phyloP scores from a whole-genome alignment of 192 early-diverging fungal species.

The Linnemannia exigua region DNA sequence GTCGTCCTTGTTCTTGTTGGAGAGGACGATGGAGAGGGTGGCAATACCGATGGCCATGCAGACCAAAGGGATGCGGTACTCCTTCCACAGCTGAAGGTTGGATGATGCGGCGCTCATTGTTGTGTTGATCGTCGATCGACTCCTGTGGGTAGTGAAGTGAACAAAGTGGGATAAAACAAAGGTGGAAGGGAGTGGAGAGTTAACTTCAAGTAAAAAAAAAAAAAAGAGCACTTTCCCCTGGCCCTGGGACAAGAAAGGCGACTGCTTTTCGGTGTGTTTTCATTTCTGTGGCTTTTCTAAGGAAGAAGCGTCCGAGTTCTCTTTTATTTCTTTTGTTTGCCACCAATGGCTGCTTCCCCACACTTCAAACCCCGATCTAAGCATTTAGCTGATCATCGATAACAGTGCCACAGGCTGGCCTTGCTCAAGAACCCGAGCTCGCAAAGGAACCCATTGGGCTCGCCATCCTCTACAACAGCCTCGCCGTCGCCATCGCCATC shows the following conservation, averaged over 20 bases:
- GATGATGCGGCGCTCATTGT: slow-evolving; percentile 43
- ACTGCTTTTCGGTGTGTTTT: slow-evolving; percentile 1
- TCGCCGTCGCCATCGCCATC: background rate
- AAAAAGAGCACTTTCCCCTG: background rate
- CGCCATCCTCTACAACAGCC: slow-evolving; percentile 7
- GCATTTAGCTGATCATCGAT: slow-evolving; percentile 12
- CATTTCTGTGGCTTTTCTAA: background rate
- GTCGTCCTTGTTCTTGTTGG: slow-evolving; percentile 35
- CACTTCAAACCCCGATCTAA: background rate
- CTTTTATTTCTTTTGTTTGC: background rate
- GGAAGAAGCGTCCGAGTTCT: too few relatives aligned
- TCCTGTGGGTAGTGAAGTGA: background rate
- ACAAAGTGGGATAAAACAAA: background rate
- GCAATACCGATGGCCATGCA: slow-evolving; percentile 53
- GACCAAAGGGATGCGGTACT: slow-evolving; percentile 55
- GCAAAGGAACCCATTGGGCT: slow-evolving; percentile 43
- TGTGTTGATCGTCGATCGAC: slow-evolving; percentile 1
- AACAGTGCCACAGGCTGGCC: slow-evolving; percentile 42
- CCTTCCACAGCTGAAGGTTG: slow-evolving; percentile 49
- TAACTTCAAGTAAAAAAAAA: background rate
- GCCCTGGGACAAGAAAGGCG: background rate
- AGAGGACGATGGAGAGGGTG: slow-evolving; percentile 45
- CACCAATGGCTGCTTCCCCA: background rate
- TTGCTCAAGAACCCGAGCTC: slow-evolving; percentile 47
- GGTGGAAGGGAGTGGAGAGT: background rate